Percentiles rank a stretch among this genome's conserved stretches.
Evolutionary conservation across 73 alveolate genomes (phyloP).

Genomic region (Tetrahymena thermophila): DNA sequence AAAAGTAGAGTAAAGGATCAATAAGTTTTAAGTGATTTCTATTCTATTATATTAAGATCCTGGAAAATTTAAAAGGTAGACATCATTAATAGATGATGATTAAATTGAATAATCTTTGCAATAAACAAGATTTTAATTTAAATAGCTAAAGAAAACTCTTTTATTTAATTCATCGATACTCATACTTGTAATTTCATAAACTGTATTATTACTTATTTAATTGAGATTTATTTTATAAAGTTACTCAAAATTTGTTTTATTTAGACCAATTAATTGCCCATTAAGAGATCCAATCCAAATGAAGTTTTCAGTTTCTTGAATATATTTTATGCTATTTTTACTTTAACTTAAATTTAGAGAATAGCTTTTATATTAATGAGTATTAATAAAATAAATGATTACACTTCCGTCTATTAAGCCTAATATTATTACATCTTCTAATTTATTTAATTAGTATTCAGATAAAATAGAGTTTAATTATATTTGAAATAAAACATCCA

Average conservation of each 20-base stretch:
- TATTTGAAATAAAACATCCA: neutral
- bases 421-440: no score
- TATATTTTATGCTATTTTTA: neutral
- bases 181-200: neutral
- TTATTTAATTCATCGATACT: neutral
- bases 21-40: neutral
- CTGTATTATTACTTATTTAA: neutral
- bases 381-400: no score
- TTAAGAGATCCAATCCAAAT: neutral
- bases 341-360: neutral
- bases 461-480: neutral
- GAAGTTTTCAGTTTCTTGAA: neutral
- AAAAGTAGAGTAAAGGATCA: neutral
- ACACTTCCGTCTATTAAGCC: neutral
- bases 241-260: neutral
- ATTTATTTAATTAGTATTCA: no score
- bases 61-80: neutral
- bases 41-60: neutral
- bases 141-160: neutral
- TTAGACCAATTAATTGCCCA: neutral
- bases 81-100: neutral
- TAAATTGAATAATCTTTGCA: neutral
- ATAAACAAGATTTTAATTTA: no score
- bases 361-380: neutral
- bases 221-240: neutral